Base-by-base conservation (phyloP, 176 grass and related monocot species). In the Thinopyrum elongatum region DNA sequence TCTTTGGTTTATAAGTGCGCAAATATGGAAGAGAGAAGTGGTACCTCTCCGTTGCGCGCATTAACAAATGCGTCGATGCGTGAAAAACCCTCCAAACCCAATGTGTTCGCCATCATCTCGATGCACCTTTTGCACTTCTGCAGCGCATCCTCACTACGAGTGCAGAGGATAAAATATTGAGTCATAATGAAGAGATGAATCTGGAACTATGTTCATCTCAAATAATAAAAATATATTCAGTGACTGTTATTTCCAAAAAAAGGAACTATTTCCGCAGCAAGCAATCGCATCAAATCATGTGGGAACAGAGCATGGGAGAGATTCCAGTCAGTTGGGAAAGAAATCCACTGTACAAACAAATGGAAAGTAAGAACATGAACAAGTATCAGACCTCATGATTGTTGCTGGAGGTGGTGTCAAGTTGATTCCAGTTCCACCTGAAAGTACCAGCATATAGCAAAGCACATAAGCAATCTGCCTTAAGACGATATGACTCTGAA, bases 371-470 rank as follows among this genome's bases (percentile, higher is more conserved):
- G 10, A 61, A 53, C 28, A 84, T 2, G 39, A 13, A 78, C 25
- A 73, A 27, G n/a, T 17, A 19, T 25, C 28, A 83, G 30, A 98
- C 93, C 96, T 92, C 65, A 98, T 95, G 28, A 95, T 95, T 78
- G 85, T 84, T 71, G 91, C 28, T 59, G 96, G 96, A 86, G 95
- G 95, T 69, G 95, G 95, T 46, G 95, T 98, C 88, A 95, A 89
- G 79, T 98, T 98, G 65, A 98, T 98, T 69, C 95, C 95, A 86
- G 93, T 98, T 39, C 93, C 95, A 83, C 95, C 95, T 98, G 77
- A 10, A 81, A 47, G 23, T 62, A 28, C 14, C 57, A 46, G 11
- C 6, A 53, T 33, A 34, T 16, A 12, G 63, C 11, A 82, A 33
- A 51, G 26, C 49, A 82, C 35, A 69, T 35, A 6, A 23, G 15